Evolutionary conservation across 176 grass and related monocot genomes (phyloP), one percentile per base, ranked within the genome.

Genomic region (Olyra latifolia): DNA sequence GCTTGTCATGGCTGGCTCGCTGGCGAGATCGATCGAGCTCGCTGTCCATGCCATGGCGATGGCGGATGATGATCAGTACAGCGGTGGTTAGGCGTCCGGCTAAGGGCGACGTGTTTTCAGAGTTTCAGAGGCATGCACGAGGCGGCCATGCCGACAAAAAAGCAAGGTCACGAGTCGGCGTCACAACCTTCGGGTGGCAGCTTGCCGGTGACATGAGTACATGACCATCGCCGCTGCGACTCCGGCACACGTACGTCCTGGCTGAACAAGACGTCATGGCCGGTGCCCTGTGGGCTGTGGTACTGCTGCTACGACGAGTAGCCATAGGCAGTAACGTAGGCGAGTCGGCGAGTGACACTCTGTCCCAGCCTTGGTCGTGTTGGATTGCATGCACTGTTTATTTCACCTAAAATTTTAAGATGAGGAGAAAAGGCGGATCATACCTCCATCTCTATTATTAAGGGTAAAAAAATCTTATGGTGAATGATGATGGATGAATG

Each of bases 171-270:
- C 22, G 22, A 66, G 77, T 67, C 77, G 12, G 60, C 47, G 62
- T 66, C 62, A 1, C 46, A 41, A 57, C 23, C 55, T 49, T 49
- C n/a, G 58, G 56, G 10, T 22, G 57, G 75, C 17, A 14, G 59
- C 6, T 67, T 54, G 77, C 30, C 22, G 4, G 19, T 54, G 76
- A n/a, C n/a, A n/a, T n/a, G n/a, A n/a, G n/a, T n/a, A 41, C 19
- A 49, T n/a, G 62, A 35, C 75, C 24, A 5, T 4, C 0, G 23
- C 9, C 39, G 9, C 24, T 1, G 10, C 2, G 0, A 15, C 10
- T 67, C 62, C 27, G 77, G 62, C 55, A 55, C 48, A 55, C n/a
- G n/a, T n/a, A n/a, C n/a, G n/a, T n/a, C n/a, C n/a, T n/a, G 22
- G 62, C 77, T 68, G 77, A 42, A 67, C 62, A 63, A 41, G 15